These are phyloP conservation scores for Clitocybe nebularis DNA, from an alignment of 1,284 basidiomycete genomes.

Conservation along the genomic window DNA sequence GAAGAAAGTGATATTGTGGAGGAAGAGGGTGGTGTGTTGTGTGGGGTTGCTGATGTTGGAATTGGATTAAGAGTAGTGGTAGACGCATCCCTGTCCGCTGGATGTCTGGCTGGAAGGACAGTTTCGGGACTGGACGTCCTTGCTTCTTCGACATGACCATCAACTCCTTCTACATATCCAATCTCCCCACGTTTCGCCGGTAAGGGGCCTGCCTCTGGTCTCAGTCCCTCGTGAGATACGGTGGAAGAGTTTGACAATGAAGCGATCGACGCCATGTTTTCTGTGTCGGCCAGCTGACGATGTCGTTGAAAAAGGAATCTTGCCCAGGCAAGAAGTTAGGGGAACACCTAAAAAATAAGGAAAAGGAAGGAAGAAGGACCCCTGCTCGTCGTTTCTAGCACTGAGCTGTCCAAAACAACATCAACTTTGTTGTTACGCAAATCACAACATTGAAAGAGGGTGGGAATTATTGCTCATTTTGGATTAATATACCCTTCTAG, in stretches of 20 bases:
- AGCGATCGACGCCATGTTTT: constrained; percentile 17
- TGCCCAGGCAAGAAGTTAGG: constrained; percentile 20
- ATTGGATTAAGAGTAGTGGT: constrained; percentile 9
- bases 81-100: constrained; percentile 47
- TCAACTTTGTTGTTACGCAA: constrained; percentile 11
- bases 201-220: constrained; percentile 56
- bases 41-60: constrained; percentile 4
- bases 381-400: constrained; percentile 9
- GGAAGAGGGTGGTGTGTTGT: constrained; percentile 15
- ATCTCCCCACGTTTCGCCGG: constrained; percentile 65
- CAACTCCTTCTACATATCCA: constrained; percentile 47
- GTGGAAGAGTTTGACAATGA: constrained; percentile 12
- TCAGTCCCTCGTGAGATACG: constrained; percentile 18
- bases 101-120: constrained; percentile 42
- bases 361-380: constrained; percentile 2
- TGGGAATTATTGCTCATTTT: no score
- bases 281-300: constrained; percentile 13
- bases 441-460: no score
- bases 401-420: constrained; percentile 4
- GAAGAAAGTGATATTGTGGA: constrained; percentile 18
- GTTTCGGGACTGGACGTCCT: constrained; percentile 15
- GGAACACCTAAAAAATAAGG: constrained; percentile 4
- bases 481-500: no score
- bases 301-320: constrained; percentile 15
- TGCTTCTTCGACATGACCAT: constrained; percentile 21